Evolutionary conservation across 2,329 filamentous ascomycete genomes (phyloP), one percentile per base, ranked within the genome.

Genomic region (Calonectria crousiana): DNA sequence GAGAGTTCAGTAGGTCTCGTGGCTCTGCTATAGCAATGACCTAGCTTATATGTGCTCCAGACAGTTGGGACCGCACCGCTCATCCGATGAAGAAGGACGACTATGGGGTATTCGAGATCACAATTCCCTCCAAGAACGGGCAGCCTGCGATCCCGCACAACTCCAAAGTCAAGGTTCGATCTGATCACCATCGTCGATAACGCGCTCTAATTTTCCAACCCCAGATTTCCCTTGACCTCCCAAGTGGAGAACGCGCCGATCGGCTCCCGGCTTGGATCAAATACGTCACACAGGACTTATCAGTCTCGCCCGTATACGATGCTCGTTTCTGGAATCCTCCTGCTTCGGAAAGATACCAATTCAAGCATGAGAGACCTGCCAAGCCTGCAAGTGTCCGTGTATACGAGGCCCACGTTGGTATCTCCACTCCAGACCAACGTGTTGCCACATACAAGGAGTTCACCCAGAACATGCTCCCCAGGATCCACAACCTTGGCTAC

Each of bases 331-430:
- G 97, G 97, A 98, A 98, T 83, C 97, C 97, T 41, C 95, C 95
- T 4, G 84, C 89, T 64, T 86, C 88, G 49, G 92, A 97, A 82
- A 91, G 88, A 81, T 98, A 98, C 84, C 88, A 91, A 69, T 98
- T 98, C 90, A 96, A 97, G 87, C 91, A 98, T 84, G 81, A 90
- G 60, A 91, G 93, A 66, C 97, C 96, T 9, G 92, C 93, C 84
- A 97, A 96, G 88, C 97, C 97, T 1, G 84, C 89, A 72, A 98
- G 95, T 80, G 92, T 91, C n/a, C 93, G 97, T 66, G 95, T 99
- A 73, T 99, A 99, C 85, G 97, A 99, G 86, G 97, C 97, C n/a
- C 97, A 99, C 82, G 95, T 99, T 52, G 97, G 97, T 66, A 99
- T 99, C 79, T 98, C 96, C 8, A 97, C 95, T 3, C 95, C 96